A percentile compares a stretch with the other conserved stretches of the same genome.
Conservation (phyloP, 1,284 basidiomycete genomes). For the Ceratobasidium sp. region DNA sequence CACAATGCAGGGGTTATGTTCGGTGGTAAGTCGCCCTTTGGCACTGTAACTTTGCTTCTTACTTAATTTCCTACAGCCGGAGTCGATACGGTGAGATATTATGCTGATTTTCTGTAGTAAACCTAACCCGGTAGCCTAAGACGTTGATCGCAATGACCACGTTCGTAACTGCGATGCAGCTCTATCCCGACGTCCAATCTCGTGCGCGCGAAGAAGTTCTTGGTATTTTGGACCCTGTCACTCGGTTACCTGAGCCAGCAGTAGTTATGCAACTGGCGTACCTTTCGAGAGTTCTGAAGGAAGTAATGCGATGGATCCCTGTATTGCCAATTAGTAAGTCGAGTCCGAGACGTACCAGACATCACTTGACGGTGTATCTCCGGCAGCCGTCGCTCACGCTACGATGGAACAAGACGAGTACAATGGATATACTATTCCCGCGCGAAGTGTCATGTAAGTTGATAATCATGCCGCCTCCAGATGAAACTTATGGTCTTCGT, state of each 20-base stretch:
- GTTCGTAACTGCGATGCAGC: constrained; percentile 37
- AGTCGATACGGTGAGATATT: constrained; percentile 20
- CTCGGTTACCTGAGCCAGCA: constrained; percentile 11
- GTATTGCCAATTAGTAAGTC: constrained; percentile 24
- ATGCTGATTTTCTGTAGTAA: background rate
- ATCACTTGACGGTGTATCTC: background rate
- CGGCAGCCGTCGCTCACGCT: constrained; percentile 16
- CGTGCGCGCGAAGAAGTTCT: constrained; percentile 41
- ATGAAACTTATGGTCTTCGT: background rate
- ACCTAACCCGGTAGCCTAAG: background rate
- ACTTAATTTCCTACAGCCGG: constrained; percentile 4
- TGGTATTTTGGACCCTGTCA: constrained; percentile 20
- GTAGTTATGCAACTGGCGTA: constrained; percentile 20
- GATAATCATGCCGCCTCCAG: no score
- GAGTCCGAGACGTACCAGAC: background rate
- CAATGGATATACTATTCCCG: constrained; percentile 33
- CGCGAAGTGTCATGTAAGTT: constrained; percentile 32
- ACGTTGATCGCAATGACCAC: constrained; percentile 14
- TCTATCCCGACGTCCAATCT: constrained; percentile 25
- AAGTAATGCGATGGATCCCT: constrained; percentile 31
- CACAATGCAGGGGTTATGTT: constrained; percentile 25
- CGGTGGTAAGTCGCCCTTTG: constrained; percentile 3
- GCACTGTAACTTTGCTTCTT: background rate
- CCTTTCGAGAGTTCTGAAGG: constrained; percentile 28
- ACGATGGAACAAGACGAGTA: constrained; percentile 33